Evolutionary conservation across 805 yeast genomes (phyloP).

Genomic region (Metschnikowia bowlesiae): DNA sequence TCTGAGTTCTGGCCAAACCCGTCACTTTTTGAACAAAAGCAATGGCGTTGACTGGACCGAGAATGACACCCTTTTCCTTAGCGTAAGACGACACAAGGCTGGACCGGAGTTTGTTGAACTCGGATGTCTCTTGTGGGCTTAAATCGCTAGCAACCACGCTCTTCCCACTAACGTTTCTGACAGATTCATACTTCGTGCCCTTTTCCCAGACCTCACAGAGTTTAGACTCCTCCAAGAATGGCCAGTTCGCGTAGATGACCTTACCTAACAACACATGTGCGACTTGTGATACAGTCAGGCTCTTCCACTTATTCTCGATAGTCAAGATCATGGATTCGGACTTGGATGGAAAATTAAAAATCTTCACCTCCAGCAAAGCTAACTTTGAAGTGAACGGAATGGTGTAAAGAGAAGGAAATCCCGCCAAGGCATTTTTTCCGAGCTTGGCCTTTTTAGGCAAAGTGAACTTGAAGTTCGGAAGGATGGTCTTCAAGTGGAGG

Average conservation of each 20-base stretch:
- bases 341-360: constrained; percentile 81
- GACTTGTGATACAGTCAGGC: constrained; percentile 57
- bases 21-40: constrained; percentile 70
- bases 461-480: constrained; percentile 46
- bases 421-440: constrained; percentile 75
- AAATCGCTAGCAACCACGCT: constrained; percentile 33
- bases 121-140: constrained; percentile 38
- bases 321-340: constrained; percentile 75
- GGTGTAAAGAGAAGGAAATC: constrained; percentile 81
- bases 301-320: constrained; percentile 51
- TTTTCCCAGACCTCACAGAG: constrained; percentile 61
- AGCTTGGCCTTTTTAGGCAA: constrained; percentile 60
- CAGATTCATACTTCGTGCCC: constrained; percentile 42
- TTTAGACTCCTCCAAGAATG: constrained; percentile 79
- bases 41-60: constrained; percentile 52
- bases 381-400: constrained; percentile 57
- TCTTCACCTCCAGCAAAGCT: constrained; percentile 58
- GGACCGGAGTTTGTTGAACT: constrained; percentile 40
- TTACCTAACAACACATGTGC: constrained; percentile 59
- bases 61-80: constrained; percentile 56
- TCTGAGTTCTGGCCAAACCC: constrained; percentile 64
- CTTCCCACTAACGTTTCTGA: constrained; percentile 25
- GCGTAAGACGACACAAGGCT: constrained; percentile 41
- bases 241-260: constrained; percentile 79
- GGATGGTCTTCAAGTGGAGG: constrained; percentile 50